These are phyloP conservation scores for Prototheca wickerhamii DNA, from an alignment of 163 green algal species.

Conservation along the genomic window DNA sequence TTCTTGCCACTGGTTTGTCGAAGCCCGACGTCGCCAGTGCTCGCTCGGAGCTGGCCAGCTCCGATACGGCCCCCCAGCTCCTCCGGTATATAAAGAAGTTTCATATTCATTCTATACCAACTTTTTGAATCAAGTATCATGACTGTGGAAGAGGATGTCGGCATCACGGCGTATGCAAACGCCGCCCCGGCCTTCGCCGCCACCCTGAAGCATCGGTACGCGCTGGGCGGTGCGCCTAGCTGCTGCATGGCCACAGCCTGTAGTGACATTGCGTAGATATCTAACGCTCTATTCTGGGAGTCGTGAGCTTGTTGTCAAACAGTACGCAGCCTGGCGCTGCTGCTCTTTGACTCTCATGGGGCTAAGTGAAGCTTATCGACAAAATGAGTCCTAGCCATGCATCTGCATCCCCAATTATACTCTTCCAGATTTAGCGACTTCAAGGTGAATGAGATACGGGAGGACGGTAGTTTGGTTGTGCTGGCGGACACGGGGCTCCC, in stretches of 20 bases:
- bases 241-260: neutral
- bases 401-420: neutral
- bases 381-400: neutral
- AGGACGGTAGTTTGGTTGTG: constrained; percentile 5
- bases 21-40: too few relatives aligned
- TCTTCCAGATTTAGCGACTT: constrained; percentile 39
- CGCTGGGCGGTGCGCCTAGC: neutral
- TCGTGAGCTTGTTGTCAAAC: neutral
- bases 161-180: constrained; percentile 11
- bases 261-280: neutral
- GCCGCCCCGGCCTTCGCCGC: constrained; percentile 6
- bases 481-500: constrained; percentile 6
- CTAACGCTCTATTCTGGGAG: neutral
- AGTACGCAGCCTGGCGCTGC: neutral
- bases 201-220: constrained; percentile 23
- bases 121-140: too few relatives aligned
- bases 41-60: too few relatives aligned
- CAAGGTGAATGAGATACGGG: constrained; percentile 34
- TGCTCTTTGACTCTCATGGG: neutral
- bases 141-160: constrained; percentile 7
- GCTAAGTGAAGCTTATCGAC: neutral
- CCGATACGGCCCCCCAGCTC: too few relatives aligned
- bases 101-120: neutral
- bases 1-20: too few relatives aligned
- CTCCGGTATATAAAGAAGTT: neutral